These are phyloP conservation scores for Clarireedia homoeocarpa DNA, from an alignment of 2,329 filamentous ascomycete species.

Conservation along the genomic window DNA sequence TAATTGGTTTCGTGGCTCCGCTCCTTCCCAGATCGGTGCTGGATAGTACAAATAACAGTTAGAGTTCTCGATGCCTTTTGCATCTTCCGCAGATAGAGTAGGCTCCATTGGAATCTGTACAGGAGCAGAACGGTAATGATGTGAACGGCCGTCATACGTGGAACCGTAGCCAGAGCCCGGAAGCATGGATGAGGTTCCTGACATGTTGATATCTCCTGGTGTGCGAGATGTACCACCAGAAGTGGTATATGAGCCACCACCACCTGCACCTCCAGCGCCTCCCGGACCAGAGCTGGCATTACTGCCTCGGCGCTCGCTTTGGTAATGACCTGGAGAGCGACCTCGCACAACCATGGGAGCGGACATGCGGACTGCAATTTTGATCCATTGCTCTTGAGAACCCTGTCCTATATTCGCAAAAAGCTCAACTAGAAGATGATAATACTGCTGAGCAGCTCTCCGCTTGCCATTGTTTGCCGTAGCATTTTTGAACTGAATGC, in stretches of 20 bases:
- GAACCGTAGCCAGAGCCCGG: constrained; percentile 19
- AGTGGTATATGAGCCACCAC: constrained; percentile 24
- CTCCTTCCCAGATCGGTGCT: constrained; percentile 23
- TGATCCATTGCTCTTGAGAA: constrained; percentile 40
- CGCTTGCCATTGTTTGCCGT: constrained; percentile 70
- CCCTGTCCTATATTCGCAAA: constrained; percentile 45
- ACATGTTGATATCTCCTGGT: constrained; percentile 25
- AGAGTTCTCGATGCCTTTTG: constrained; percentile 24
- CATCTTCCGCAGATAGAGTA: constrained; percentile 26
- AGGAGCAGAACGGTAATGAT: constrained; percentile 22
- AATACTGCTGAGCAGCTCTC: constrained; percentile 65
- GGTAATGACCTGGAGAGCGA: constrained; percentile 55
- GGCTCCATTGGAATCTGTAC: constrained; percentile 28
- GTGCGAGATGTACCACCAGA: constrained; percentile 18
- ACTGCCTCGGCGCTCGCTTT: constrained; percentile 41
- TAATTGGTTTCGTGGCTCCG: constrained; percentile 23
- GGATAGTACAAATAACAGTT: constrained; percentile 29
- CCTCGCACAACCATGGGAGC: constrained; percentile 60
- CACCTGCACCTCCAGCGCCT: constrained; percentile 30
- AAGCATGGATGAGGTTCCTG: constrained; percentile 24
- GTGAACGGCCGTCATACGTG: constrained; percentile 23
- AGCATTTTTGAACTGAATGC: constrained; percentile 68
- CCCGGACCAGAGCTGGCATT: constrained; percentile 49
- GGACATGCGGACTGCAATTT: constrained; percentile 50
- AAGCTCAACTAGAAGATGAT: constrained; percentile 62